Evolutionary conservation across 495 filamentous ascomycete species (phyloP), one percentile per base, ranked within the genome.

Genomic region (Physcia stellaris): DNA sequence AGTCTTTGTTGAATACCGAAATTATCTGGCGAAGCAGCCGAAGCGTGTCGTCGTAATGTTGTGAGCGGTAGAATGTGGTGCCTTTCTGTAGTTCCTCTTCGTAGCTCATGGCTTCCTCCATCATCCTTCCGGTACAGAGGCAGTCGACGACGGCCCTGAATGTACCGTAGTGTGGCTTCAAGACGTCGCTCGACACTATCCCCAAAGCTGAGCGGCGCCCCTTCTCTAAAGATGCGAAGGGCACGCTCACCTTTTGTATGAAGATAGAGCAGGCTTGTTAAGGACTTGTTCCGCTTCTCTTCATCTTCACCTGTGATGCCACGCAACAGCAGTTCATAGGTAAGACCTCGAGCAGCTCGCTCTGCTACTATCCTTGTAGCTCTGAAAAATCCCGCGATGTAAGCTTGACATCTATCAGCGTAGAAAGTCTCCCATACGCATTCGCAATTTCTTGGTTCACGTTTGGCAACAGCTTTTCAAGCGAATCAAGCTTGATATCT

Each of bases 401-500:
- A 22, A 17, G 6, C 28, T 32, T 23, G 16, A 33, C 3, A 22
- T 30, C 17, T 29, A 16, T 12, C 34, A 19, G 5, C 3, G 20
- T 13, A 10, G 39, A 19, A 23, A 22, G 32, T 9, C 15, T 33
- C n/a, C 39, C 66, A 37, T 67, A 71, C 67, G 66, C 64, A 39
- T 61, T 55, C 46, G 65, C 61, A 36, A 71, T 64, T 37, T 70
- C 63, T 49, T 63, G 56, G 41, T 63, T 71, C 22, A 65, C 59
- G 52, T 62, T 66, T 39, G 62, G 55, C 32, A 61, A 61, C 29
- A 72, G 60, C 45, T 64, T 63, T 16, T 61, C 51, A 12, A 72
- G 59, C 1, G 68, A 68, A 33, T 67, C 58, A 38, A 72, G 43
- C 40, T 70, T 70, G 38, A 72, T 55, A 11, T 62, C 67, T 70